Base-by-base conservation (phyloP, 352 stramenopile species). In the Globisporangium nagaii region DNA sequence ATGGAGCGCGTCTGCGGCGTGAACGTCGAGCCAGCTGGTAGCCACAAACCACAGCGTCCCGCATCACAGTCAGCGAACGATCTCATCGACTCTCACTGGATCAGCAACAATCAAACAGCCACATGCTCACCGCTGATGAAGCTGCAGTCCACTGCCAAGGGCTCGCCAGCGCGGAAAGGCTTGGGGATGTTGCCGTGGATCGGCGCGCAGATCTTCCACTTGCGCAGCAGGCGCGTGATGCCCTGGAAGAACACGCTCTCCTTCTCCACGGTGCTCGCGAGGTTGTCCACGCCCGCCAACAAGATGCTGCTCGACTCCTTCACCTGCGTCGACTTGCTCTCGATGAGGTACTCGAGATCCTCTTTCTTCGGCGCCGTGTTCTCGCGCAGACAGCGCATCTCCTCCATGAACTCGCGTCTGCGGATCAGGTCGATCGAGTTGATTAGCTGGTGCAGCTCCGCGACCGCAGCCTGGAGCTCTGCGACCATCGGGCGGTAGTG, bases 131-230 rank as follows among this genome's bases (percentile, higher is more conserved):
- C 78, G 37, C 81, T 92, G 24, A 71, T 65, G 49, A 86, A 95
- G 64, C 84, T 93, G 66, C 84, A 95, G 53, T 95, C 84, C 15
- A 95, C 75, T 2, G 84, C 84, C 8, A 95, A 65, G 6, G 82
- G 80, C 54, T 95, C 84, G 15, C 84, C 84, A 0, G 82, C 82
- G 17, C 84, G 80, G 48, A 95, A 95, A 3, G 84, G 84, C 63
- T 93, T 93, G 3, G 84, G 82, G 53, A 95, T 95, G 24, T 87
- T 93, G 44, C 84, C 84, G 50, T 95, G 84, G 27, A 92, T 88
- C 12, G 84, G 84, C 39, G 84, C 84, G 43, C 79, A 92, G 37
- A 95, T 78, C 55, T 93, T 93, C 84, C 84, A 95, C 50, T 88
- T 90, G 49, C 72, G 77, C 39, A 93, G 64, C 54, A 93, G 70